Base-by-base conservation (phyloP, 169 alveolate species). In the Cyclospora cayetanensis region DNA sequence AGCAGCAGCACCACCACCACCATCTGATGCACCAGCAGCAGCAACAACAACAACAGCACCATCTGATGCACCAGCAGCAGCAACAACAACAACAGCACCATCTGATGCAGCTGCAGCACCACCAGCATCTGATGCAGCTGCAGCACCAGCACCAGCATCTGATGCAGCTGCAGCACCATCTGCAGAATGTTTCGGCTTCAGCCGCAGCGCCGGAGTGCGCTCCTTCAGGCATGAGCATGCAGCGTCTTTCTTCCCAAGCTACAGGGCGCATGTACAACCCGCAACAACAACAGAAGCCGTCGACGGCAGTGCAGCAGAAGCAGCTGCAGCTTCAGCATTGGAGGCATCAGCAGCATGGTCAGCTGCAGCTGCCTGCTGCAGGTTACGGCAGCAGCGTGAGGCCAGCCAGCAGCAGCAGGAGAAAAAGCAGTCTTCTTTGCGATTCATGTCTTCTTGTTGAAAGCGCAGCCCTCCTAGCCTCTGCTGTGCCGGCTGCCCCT, bases 11-110 rank as follows among this genome's bases (percentile, higher is more conserved):
- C n/a, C n/a, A n/a, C n/a, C n/a, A n/a, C n/a, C n/a, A n/a, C n/a
- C n/a, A n/a, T n/a, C n/a, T n/a, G n/a, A n/a, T n/a, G n/a, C n/a
- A n/a, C n/a, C n/a, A n/a, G n/a, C 29, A 29, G 43, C 46, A 68
- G 87, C 50, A 43, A 68, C 53, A 27, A 7, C 86, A 52, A 52
- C 87, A 43, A 46, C 87, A 77, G n/a, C n/a, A n/a, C n/a, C n/a
- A n/a, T n/a, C n/a, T n/a, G n/a, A n/a, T n/a, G n/a, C n/a, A n/a
- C n/a, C n/a, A n/a, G n/a, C n/a, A n/a, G n/a, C n/a, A n/a, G n/a
- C n/a, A n/a, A 53, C 87, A 43, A 42, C 68, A 42, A 2, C 60
- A 46, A 15, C 60, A 46, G 60, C 60, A 46, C n/a, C n/a, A n/a
- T n/a, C n/a, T n/a, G n/a, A n/a, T n/a, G n/a, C n/a, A n/a, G n/a